Evolutionary conservation across 1,284 basidiomycete species (phyloP), one percentile per base, ranked within the genome.

Genomic region (Amanita bisporigera): DNA sequence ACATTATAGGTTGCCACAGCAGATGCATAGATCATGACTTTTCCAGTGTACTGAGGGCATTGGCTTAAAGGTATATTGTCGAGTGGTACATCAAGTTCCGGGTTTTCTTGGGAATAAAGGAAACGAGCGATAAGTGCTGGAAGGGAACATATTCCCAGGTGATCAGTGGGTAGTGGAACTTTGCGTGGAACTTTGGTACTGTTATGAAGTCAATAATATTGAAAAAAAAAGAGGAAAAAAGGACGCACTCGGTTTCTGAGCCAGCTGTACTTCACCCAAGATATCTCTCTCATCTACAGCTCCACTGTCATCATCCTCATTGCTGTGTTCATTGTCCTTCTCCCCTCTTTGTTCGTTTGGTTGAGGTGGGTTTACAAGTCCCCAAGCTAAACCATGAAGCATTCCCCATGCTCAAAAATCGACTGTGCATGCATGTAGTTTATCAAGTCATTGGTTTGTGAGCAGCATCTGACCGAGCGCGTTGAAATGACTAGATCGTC

Each of bases 191-290:
- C n/a, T n/a, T n/a, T n/a, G n/a, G n/a, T n/a, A n/a, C n/a, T n/a
- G n/a, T n/a, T n/a, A n/a, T n/a, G n/a, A n/a, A n/a, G n/a, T n/a
- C n/a, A n/a, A n/a, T n/a, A n/a, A n/a, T n/a, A n/a, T n/a, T n/a
- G n/a, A n/a, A 54, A 54, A 33, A 4, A 33, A 55, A 26, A 4
- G 3, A 33, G 19, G 17, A 58, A 26, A 40, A 1, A 24, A 3
- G 9, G 9, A n/a, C 11, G 24, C 31, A 66, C 65, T 29, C 2
- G 60, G 1, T 31, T 43, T 66, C n/a, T 7, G 10, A 6, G 61
- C 60, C 33, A 66, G 49, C 31, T 63, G 55, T 1, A 66, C 65
- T 47, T 66, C 65, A 0, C 29, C 10, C 6, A 36, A 11, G 10
- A 36, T 36, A 11, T 36, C 33, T 9, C 11, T 6, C 11, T 36